Evolutionary conservation across 805 yeast species (phyloP).

Genomic region (Metschnikowia henanensis): DNA sequence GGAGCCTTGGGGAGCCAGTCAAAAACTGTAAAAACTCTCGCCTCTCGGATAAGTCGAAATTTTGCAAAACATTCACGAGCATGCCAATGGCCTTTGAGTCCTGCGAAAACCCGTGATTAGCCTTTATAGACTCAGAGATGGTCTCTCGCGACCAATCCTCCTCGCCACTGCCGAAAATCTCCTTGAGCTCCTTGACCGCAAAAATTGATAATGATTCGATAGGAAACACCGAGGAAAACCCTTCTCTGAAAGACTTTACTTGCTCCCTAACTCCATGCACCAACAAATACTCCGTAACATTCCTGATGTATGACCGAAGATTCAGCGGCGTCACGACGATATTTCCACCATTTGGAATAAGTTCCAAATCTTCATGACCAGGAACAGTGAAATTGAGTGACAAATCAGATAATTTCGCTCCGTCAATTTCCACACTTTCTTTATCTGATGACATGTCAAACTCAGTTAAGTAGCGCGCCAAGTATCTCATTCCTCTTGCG

Average conservation of each 20-base stretch:
- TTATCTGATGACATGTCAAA: constrained; percentile 12
- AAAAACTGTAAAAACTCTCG: constrained; percentile 80
- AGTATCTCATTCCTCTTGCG: constrained; percentile 54
- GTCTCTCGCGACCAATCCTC: constrained; percentile 86
- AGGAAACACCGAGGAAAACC: constrained; percentile 84
- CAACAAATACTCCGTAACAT: constrained; percentile 57
- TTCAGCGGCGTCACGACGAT: constrained; percentile 51
- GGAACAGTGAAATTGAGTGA: constrained; percentile 72
- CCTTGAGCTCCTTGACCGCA: constrained; percentile 69
- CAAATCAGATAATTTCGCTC: constrained; percentile 51
- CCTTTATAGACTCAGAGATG: constrained; percentile 59
- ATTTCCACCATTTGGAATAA: constrained; percentile 56
- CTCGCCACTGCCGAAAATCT: constrained; percentile 70
- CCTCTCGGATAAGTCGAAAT: constrained; percentile 54
- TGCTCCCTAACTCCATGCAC: constrained; percentile 66
- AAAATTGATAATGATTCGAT: constrained; percentile 69
- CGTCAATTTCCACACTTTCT: constrained; percentile 28
- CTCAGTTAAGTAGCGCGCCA: constrained; percentile 43
- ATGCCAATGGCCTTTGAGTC: constrained; percentile 64
- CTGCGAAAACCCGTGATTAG: constrained; percentile 86
- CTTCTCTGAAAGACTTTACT: constrained; percentile 66
- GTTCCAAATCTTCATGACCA: constrained; percentile 62
- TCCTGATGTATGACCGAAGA: constrained; percentile 54
- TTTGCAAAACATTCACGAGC: constrained; percentile 60
- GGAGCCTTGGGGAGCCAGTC: constrained; percentile 91